Conservation (phyloP, 495 filamentous ascomycete genomes). For the Aspergillus bridgeri region DNA sequence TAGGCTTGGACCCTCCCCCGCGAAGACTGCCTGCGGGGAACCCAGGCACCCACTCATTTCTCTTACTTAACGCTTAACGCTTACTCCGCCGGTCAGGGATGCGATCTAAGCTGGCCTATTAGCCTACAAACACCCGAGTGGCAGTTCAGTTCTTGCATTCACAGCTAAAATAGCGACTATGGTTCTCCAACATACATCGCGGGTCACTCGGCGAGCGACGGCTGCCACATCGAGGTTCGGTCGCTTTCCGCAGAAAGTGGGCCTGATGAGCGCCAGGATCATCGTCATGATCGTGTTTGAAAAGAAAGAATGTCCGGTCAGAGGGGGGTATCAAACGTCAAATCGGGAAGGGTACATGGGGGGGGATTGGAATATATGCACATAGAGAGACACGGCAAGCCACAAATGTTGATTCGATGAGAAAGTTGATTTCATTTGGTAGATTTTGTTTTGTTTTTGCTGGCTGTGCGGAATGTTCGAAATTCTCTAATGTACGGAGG, state of each 20-base stretch:
- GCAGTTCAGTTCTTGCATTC: slow-evolving; percentile 5
- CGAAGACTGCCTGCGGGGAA: not conserved
- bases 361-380: slow-evolving; percentile 6
- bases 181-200: slow-evolving; percentile 19
- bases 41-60: not conserved
- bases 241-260: slow-evolving; percentile 10
- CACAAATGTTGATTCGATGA: not conserved
- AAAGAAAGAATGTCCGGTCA: slow-evolving; percentile 8
- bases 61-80: not conserved
- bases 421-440: slow-evolving; percentile 2
- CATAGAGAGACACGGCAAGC: not conserved
- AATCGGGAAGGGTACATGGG: not conserved
- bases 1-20: too few species aligned
- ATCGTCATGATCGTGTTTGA: not conserved
- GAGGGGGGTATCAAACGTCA: slow-evolving; percentile 19
- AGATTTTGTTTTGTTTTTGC: slow-evolving; percentile 5
- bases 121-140: slow-evolving; percentile 3
- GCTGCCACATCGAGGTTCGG: slow-evolving; percentile 33
- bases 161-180: slow-evolving; percentile 7
- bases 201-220: slow-evolving; percentile 32
- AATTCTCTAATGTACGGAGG: slow-evolving; percentile 13
- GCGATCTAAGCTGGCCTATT: too few species aligned
- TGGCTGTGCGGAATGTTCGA: not conserved
- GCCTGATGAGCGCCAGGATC: slow-evolving; percentile 36
- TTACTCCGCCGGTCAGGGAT: too few species aligned